These are phyloP conservation scores for Mesembryanthemum crystallinum DNA, from an alignment of 148 eudicot species.

Conservation along the genomic window DNA sequence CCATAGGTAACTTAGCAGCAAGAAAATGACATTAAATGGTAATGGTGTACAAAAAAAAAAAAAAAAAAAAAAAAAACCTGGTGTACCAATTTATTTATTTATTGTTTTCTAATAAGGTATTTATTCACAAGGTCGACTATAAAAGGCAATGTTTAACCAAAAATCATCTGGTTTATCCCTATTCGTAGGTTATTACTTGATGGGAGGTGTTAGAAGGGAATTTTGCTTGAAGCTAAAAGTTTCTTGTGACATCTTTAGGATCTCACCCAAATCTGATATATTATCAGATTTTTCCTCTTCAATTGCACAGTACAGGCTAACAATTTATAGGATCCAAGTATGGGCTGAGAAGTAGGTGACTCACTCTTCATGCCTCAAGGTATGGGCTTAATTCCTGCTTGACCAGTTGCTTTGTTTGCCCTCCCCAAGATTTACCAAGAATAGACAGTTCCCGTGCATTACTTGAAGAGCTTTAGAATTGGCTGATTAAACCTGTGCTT, in stretches of 20 bases:
- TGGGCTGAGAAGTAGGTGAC: not conserved
- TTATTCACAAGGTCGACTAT: too few relatives aligned
- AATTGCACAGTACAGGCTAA: not conserved
- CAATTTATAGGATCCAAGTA: not conserved
- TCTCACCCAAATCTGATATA: not conserved
- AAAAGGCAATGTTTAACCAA: too few relatives aligned
- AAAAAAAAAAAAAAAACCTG: too few relatives aligned
- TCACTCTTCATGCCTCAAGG: not conserved
- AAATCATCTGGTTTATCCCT: not conserved
- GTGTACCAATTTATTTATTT: too few relatives aligned
- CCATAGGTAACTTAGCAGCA: too few relatives aligned
- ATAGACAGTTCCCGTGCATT: too few relatives aligned
- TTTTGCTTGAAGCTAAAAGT: not conserved
- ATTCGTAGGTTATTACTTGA: not conserved
- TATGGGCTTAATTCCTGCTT: not conserved
- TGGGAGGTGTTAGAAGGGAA: not conserved
- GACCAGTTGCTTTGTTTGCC: not conserved
- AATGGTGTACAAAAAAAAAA: too few relatives aligned
- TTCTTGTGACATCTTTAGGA: not conserved
- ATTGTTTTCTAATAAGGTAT: too few relatives aligned
- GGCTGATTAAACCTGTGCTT: too few relatives aligned
- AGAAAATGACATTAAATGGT: too few relatives aligned
- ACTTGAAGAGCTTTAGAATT: too few relatives aligned
- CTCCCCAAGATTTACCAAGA: too few relatives aligned
- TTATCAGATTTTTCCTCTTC: not conserved